phyloP scores from a whole-genome alignment of 306 rosid species.

The Ormosia emarginata region DNA sequence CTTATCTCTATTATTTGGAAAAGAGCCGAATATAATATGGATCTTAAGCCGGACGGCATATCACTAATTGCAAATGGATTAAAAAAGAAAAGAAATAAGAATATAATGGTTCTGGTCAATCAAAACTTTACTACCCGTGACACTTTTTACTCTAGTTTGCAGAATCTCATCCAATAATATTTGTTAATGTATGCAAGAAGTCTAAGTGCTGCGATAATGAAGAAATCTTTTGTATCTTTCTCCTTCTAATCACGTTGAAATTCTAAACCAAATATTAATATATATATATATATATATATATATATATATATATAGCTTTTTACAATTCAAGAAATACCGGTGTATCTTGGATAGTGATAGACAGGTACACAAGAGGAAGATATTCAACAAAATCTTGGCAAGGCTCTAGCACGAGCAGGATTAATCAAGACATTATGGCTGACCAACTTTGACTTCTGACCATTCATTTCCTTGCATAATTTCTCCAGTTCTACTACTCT shows the following conservation, averaged over 20 bases:
- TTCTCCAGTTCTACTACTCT: conserved; percentile 61
- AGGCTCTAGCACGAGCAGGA: conserved; percentile 37
- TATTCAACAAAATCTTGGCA: conserved; percentile 63
- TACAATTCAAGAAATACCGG: conserved; percentile 18
- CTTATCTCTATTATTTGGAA: too few species aligned
- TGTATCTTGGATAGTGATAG: background rate
- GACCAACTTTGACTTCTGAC: conserved; percentile 53
- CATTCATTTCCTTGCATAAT: conserved; percentile 50
- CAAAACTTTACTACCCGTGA: too few species aligned
- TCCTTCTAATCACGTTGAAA: conserved; percentile 7
- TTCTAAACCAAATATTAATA: conserved; percentile 15
- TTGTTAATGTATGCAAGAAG: background rate
- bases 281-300: too few species aligned
- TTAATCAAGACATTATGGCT: conserved; percentile 32
- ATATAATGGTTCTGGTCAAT: background rate
- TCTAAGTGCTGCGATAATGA: background rate
- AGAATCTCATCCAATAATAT: background rate
- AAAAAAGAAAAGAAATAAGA: background rate
- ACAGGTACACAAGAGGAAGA: background rate
- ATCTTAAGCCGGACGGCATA: too few species aligned
- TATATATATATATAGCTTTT: too few species aligned
- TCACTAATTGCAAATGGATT: background rate
- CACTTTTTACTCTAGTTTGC: background rate
- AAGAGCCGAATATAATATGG: too few species aligned
- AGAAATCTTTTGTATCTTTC: conserved; percentile 12